Percentiles rank a stretch among this genome's conserved stretches.
Conservation (phyloP, 768 basidiomycete genomes). For the Lactarius hengduanensis region DNA sequence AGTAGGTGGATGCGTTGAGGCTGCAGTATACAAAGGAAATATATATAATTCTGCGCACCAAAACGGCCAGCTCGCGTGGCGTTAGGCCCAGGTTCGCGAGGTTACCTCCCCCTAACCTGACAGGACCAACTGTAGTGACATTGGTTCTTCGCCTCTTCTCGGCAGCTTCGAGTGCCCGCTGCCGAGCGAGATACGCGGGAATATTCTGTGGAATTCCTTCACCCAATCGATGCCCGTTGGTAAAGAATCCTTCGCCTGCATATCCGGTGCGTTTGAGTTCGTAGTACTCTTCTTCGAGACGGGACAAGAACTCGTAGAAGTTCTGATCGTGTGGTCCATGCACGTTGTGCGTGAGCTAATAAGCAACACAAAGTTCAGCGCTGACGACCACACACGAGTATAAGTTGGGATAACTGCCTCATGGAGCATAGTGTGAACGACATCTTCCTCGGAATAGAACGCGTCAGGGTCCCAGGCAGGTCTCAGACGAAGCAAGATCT, state of each 20-base stretch:
- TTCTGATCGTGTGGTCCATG: constrained; percentile 88
- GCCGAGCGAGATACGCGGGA: constrained; percentile 60
- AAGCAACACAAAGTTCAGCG: neutral
- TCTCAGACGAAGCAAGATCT: constrained; percentile 81
- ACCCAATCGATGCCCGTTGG: constrained; percentile 72
- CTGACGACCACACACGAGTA: constrained; percentile 4
- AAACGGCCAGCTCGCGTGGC: constrained; percentile 71
- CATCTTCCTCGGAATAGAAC: constrained; percentile 71
- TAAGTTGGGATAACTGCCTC: constrained; percentile 49
- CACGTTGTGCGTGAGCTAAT: constrained; percentile 81
- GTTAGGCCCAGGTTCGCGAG: constrained; percentile 44
- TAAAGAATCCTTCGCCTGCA: constrained; percentile 87
- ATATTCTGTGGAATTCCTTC: constrained; percentile 62
- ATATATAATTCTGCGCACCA: constrained; percentile 42
- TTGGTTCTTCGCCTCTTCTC: constrained; percentile 61
- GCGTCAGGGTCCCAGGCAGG: constrained; percentile 64
- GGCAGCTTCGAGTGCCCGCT: constrained; percentile 74
- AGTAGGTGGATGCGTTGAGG: constrained; percentile 1
- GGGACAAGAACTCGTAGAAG: constrained; percentile 71
- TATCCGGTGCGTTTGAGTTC: constrained; percentile 78
- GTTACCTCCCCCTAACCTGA: constrained; percentile 56
- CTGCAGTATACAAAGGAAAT: neutral
- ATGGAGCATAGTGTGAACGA: constrained; percentile 86
- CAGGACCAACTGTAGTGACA: constrained; percentile 45
- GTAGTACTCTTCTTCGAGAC: constrained; percentile 83